A percentile compares a stretch with the other conserved stretches of the same genome.
phyloP scores from a whole-genome alignment of 371 early-diverging fungal species.

The Apophysomyces elegans region DNA sequence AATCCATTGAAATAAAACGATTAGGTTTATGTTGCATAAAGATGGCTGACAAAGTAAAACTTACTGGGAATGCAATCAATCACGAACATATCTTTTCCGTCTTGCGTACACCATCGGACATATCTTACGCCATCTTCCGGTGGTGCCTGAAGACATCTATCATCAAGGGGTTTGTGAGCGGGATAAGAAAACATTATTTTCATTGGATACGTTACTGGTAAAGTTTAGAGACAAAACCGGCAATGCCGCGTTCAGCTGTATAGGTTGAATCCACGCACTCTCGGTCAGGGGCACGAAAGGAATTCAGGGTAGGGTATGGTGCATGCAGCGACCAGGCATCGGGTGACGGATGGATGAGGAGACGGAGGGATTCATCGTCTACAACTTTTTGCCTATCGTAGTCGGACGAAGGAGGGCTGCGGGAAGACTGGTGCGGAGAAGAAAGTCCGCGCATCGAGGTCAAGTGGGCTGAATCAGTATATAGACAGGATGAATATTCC shows the following conservation, averaged over 20 bases:
- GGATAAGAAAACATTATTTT: neutral
- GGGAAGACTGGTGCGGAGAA: slow-evolving; percentile 10
- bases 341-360: neutral
- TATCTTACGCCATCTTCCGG: slow-evolving; percentile 44
- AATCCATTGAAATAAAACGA: neutral
- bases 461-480: neutral
- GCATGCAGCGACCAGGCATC: neutral
- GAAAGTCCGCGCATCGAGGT: slow-evolving; percentile 9
- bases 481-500: slow-evolving; percentile 3
- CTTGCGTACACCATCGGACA: slow-evolving; percentile 48
- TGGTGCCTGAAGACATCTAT: slow-evolving; percentile 44
- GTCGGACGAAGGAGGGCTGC: slow-evolving; percentile 2
- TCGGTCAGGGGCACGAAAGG: slow-evolving; percentile 1
- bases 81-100: slow-evolving; percentile 54
- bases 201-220: slow-evolving; percentile 39
- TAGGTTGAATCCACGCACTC: slow-evolving; percentile 3
- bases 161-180: slow-evolving; percentile 1
- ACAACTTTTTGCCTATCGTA: neutral
- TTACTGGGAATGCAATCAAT: slow-evolving; percentile 55
- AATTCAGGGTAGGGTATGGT: neutral
- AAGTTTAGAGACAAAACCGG: slow-evolving; percentile 54
- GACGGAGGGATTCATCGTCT: neutral
- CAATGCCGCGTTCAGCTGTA: slow-evolving; percentile 45
- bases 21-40: slow-evolving; percentile 7
- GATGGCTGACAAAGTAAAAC: slow-evolving; percentile 15